Evolutionary conservation across 208 protist genomes (phyloP), one percentile per base, ranked within the genome.

Genomic region (Leishmania amazonensis): DNA sequence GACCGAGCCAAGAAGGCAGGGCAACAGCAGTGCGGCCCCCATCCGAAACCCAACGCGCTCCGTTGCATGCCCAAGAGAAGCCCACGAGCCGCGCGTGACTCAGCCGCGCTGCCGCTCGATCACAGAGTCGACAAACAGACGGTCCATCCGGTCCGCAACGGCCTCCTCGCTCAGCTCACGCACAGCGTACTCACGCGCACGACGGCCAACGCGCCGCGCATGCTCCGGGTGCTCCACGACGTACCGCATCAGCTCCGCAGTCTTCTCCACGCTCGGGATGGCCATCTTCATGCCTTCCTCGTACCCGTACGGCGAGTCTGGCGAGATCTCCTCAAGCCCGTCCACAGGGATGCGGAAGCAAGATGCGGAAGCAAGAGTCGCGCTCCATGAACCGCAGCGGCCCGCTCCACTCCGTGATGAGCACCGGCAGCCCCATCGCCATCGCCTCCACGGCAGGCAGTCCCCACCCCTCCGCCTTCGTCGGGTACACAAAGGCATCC

Each of bases 401-500:
- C 31, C 91, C 89, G 38, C 82, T 45, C 85, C 85, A 94, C 53
- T 91, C 78, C 68, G 89, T 91, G 3, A 75, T 51, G 24, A 92
- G 76, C 54, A 87, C 76, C 47, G 91, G 91, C 70, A 94, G 53
- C 15, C 64, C 89, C 84, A 93, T 93, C 60, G 88, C 75, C 89
- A 94, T 94, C 51, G 91, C 89, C 83, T 94, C 86, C 35, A 80
- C 76, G 17, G 83, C 67, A 17, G 91, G 91, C 72, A 93, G 80
- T 0, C 89, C 89, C 91, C 89, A 94, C 17, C 89, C 91, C 80
- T 94, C 97, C n/a, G 60, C 60, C 60, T 65, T 65, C n/a, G 60
- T 40, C 8, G 97, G 93, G 7, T 98, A 77, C 28, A 99, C 93
- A 79, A 98, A 97, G n/a, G 87, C 88, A 82, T 98, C 88, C 11